Evolutionary conservation across 164 flowering plant genomes (phyloP), one percentile per base, ranked within the genome.

Genomic region (Tetracentron sinense): DNA sequence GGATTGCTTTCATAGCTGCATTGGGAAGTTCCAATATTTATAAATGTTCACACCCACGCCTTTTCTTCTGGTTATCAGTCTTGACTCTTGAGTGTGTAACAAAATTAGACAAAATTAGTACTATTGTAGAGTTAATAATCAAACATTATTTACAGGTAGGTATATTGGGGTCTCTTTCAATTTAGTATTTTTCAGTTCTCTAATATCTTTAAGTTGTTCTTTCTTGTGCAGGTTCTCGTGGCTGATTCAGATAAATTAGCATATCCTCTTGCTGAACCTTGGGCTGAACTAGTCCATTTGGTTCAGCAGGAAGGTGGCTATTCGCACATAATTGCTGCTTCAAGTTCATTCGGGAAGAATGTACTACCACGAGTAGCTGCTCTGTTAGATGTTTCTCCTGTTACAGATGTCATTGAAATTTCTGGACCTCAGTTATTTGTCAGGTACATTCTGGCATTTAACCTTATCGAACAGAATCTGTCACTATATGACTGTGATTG

Each of bases 261-360:
- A 52, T 71, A 88, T 68, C 85, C 96, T 55, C 74, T 90, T 35
- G 97, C 99, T 20, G 99, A 95, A 76, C 86, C 97, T 54, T 95
- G 97, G 96, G 94, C 97, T 58, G 81, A 80, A 74, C 67, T 95
- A 60, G 76, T 92, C 66, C 87, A 83, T 38, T 63, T 84, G 66
- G 88, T 90, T 79, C 97, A 89, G 73, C 79, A 80, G 64, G 77
- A 68, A 61, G 82, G 82, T 27, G 71, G 77, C 44, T 92, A 82
- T 68, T 86, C 99, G 0, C 97, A 95, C 56, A 79, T 95, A 70
- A 64, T 92, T 69, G 70, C 94, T 21, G 76, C 92, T 51, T 85
- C 97, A n/a, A 77, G 75, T 78, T 95, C 97, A 55, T 95, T 95
- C 74, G 97, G 97, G 72, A 95, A 95, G 68, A 92, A 90, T 61